phyloP scores from a whole-genome alignment of 1,284 basidiomycete species.

The Ustilago shanxiensis region DNA sequence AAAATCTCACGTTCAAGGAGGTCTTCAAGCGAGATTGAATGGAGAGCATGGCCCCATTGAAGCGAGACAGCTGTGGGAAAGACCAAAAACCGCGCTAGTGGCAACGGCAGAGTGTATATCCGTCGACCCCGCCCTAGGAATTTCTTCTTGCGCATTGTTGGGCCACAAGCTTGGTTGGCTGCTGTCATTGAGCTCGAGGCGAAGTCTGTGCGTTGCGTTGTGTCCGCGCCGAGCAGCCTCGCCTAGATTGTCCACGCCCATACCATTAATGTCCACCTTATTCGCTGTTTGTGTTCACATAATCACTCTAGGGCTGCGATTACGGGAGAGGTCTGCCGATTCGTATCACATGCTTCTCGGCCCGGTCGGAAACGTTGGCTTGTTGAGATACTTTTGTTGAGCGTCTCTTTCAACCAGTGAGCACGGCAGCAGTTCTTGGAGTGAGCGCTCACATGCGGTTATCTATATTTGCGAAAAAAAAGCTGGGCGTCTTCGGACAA shows the following conservation, averaged over 20 bases:
- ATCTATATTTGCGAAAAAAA: not conserved
- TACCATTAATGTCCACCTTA: not conserved
- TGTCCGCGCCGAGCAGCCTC: not conserved
- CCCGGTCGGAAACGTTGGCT: too few species aligned
- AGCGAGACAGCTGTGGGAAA: too few species aligned
- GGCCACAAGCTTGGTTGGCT: too few species aligned
- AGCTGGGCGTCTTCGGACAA: not conserved
- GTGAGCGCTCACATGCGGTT: not conserved
- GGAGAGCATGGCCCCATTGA: too few species aligned
- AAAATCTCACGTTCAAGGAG: too few species aligned
- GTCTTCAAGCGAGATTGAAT: not conserved
- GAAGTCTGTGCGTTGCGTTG: slow-evolving; percentile 1
- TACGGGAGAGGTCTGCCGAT: too few species aligned
- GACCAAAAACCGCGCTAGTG: not conserved
- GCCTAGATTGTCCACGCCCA: slow-evolving; percentile 2
- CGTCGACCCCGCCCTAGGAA: slow-evolving; percentile 2
- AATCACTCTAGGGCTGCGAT: too few species aligned
- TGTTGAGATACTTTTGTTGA: not conserved
- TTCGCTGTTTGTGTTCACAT: too few species aligned
- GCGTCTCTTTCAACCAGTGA: too few species aligned
- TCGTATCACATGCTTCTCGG: too few species aligned
- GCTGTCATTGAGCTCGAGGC: not conserved
- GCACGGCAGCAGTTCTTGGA: not conserved
- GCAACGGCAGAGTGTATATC: slow-evolving; percentile 18
- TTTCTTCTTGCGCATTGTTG: too few species aligned